phyloP scores from a whole-genome alignment of 2,329 filamentous ascomycete species.

The Aspergillus unguis region DNA sequence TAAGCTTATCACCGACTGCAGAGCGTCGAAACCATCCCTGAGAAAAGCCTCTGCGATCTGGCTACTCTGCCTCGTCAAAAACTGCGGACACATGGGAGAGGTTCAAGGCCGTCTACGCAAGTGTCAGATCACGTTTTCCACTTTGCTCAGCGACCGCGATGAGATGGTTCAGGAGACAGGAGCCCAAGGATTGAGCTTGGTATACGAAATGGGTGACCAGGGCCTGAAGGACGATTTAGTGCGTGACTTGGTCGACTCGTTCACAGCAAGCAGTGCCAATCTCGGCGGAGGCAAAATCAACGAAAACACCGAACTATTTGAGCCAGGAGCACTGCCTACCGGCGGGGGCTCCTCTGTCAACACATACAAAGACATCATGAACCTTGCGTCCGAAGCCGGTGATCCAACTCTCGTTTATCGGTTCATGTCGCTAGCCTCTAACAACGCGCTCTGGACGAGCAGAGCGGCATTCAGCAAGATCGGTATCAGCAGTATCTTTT shows the following conservation, averaged over 20 bases:
- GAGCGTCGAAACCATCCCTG: conserved; percentile 80
- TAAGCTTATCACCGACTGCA: conserved; percentile 73
- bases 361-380: conserved; percentile 97
- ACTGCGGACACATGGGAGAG: conserved; percentile 74
- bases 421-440: conserved; percentile 95
- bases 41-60: conserved; percentile 93
- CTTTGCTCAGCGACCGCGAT: conserved; percentile 80
- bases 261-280: conserved; percentile 64
- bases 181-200: conserved; percentile 81
- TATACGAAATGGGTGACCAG: conserved; percentile 88
- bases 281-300: conserved; percentile 74
- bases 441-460: conserved; percentile 97
- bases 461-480: conserved; percentile 93
- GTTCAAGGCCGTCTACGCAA: conserved; percentile 72
- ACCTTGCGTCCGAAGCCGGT: conserved; percentile 89
- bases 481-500: conserved; percentile 85
- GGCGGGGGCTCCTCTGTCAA: conserved; percentile 86
- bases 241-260: conserved; percentile 81
- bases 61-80: conserved; percentile 87
- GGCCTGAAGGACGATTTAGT: conserved; percentile 78
- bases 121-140: conserved; percentile 83
- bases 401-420: conserved; percentile 96
- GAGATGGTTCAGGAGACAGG: conserved; percentile 95
- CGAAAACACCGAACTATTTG: conserved; percentile 88
- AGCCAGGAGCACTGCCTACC: conserved; percentile 83